Evolutionary conservation across 208 protist genomes (phyloP).

Genomic region (Trypanosoma grayi): DNA sequence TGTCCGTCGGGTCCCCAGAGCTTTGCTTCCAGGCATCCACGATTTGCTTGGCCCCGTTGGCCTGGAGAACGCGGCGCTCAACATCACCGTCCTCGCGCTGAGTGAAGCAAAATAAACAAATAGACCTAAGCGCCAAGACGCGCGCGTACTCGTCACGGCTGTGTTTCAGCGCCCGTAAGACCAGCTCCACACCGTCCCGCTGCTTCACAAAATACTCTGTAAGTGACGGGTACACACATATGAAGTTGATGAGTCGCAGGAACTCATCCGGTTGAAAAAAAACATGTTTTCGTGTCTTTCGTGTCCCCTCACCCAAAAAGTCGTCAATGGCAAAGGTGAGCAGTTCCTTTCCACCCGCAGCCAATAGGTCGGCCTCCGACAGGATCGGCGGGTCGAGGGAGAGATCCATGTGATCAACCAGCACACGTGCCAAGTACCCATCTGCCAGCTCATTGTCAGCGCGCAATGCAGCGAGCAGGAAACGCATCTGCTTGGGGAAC

Average conservation of each 20-base stretch:
- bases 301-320: constrained; percentile 58
- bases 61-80: constrained; percentile 70
- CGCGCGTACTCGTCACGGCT: constrained; percentile 68
- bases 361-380: constrained; percentile 63
- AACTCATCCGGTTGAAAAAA: constrained; percentile 88
- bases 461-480: constrained; percentile 79
- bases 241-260: constrained; percentile 80
- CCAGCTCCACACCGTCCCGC: constrained; percentile 68
- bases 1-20: constrained; percentile 85
- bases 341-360: constrained; percentile 57
- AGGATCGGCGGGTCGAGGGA: constrained; percentile 76
- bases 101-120: constrained; percentile 83
- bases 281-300: constrained; percentile 66
- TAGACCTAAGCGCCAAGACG: constrained; percentile 69
- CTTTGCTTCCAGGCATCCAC: constrained; percentile 81
- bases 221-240: constrained; percentile 65
- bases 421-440: constrained; percentile 81
- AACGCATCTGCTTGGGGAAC: constrained; percentile 87
- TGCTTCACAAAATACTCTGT: constrained; percentile 72
- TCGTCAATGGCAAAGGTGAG: constrained; percentile 82
- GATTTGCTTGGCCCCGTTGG: constrained; percentile 63
- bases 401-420: constrained; percentile 88
- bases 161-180: constrained; percentile 69
- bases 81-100: constrained; percentile 78
- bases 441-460: constrained; percentile 89